Base-by-base conservation (phyloP, 768 basidiomycete genomes). In the Amanita molliuscula region DNA sequence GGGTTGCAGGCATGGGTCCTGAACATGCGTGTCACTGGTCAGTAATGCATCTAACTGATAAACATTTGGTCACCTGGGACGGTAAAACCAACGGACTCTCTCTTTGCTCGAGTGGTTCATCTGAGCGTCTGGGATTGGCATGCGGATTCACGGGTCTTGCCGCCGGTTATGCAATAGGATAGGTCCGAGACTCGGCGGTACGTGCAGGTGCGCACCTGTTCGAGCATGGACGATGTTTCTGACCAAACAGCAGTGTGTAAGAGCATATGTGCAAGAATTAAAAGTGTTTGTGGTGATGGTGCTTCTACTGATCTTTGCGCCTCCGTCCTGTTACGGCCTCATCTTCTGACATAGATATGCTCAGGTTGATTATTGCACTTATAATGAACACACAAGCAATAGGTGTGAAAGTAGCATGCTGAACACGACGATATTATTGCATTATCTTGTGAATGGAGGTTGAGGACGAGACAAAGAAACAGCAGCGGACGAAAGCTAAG, bases 231-330 rank as follows among this genome's bases (percentile, higher is more conserved):
- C 8, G 1, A 44, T 3, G 48, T 10, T 13, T 48, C 44, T 16
- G 28, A 29, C 50, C 28, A n/a, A 36, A 36, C 10, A 8, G 28
- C 55, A 93, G 88, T 93, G 90, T 59, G 90, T 93, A 13, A 79
- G 92, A 52, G 90, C 90, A 54, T 96, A 91, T 61, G 78, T 96
- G 21, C 78, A 91, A 59, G 93, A 96, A 68, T 83, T 84, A 54
- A 84, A 81, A 62, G 81, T 97, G 23, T 97, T 94, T 62, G 94
- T 97, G 18, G 74, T 84, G 6, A 97, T 97, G 94, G 91, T 98
- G 16, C 81, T 98, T 36, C 93, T 98, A 55, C 81, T 98, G 61
- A 91, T 91, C 56, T 92, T 91, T 57, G 84, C 55, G 81, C 66
- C 31, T 3, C 35, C 18, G 44, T 3, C 43, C 47, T 29, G 33